Conservation (phyloP, 2,329 filamentous ascomycete species). For the Trichoderma simmonsii region DNA sequence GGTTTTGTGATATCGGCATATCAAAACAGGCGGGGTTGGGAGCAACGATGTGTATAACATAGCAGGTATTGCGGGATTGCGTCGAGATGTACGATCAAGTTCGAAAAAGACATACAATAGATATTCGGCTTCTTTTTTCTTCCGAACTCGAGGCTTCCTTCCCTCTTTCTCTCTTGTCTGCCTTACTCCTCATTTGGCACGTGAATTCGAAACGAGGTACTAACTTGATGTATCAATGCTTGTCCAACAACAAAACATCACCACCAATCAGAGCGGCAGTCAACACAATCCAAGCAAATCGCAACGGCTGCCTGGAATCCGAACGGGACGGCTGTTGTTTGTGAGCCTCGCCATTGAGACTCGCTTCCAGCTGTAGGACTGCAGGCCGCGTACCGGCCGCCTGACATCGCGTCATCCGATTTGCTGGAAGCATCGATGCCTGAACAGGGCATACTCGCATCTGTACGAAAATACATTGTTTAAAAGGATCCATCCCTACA, state of each 20-base stretch:
- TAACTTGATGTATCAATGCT: neutral
- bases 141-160: neutral
- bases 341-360: neutral
- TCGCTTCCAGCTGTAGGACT: neutral
- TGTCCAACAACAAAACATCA: neutral
- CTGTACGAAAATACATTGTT: neutral
- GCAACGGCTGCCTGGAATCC: neutral
- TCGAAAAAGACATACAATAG: constrained; percentile 2
- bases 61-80: neutral
- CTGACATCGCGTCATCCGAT: neutral
- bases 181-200: neutral
- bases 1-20: neutral
- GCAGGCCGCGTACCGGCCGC: neutral
- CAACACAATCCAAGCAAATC: neutral
- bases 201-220: neutral
- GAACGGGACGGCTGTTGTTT: neutral
- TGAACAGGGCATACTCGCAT: neutral
- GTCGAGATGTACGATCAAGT: constrained; percentile 7
- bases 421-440: neutral
- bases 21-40: neutral
- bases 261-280: neutral
- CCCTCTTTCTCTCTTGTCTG: neutral
- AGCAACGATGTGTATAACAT: constrained; percentile 17
- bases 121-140: neutral
- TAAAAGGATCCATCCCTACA: neutral